A percentile compares a stretch with the other conserved stretches of the same genome.
These are phyloP conservation scores for Monosporascus sp. DNA, from an alignment of 2,329 filamentous ascomycete species.

Conservation along the genomic window DNA sequence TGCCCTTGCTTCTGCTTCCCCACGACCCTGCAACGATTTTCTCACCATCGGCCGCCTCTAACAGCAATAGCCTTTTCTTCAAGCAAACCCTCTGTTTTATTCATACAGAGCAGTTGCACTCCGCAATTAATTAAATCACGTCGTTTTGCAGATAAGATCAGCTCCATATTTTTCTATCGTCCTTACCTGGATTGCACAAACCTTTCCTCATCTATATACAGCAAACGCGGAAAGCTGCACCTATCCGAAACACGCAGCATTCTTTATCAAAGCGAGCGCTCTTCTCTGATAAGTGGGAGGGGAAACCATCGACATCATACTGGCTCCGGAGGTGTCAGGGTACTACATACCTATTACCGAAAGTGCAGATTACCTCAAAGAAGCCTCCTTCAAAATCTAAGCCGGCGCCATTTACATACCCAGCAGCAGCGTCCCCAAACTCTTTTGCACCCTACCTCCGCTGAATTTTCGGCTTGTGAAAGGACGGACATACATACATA, in stretches of 20 bases:
- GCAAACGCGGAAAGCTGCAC: not conserved
- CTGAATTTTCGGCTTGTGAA: not conserved
- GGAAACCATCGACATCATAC: not conserved
- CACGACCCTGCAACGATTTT: not conserved
- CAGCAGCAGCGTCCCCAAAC: too few relatives aligned
- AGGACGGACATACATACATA: not conserved
- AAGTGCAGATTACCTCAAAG: not conserved
- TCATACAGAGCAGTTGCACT: too few relatives aligned
- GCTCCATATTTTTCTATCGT: too few relatives aligned
- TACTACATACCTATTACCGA: not conserved
- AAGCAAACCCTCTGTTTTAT: not conserved
- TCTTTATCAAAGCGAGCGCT: not conserved
- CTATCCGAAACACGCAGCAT: not conserved
- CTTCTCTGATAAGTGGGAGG: not conserved
- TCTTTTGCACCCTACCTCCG: not conserved
- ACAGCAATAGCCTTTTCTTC: not conserved
- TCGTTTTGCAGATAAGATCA: too few relatives aligned
- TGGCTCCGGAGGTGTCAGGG: not conserved
- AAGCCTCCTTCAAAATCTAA: too few relatives aligned
- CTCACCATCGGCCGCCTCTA: not conserved
- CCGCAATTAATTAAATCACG: too few relatives aligned
- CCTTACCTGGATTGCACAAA: too few relatives aligned
- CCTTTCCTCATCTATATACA: not conserved
- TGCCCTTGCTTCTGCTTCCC: not conserved
- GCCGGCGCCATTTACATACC: too few relatives aligned